phyloP scores from a whole-genome alignment of 1,284 basidiomycete species.

The Naganishia sp. region DNA sequence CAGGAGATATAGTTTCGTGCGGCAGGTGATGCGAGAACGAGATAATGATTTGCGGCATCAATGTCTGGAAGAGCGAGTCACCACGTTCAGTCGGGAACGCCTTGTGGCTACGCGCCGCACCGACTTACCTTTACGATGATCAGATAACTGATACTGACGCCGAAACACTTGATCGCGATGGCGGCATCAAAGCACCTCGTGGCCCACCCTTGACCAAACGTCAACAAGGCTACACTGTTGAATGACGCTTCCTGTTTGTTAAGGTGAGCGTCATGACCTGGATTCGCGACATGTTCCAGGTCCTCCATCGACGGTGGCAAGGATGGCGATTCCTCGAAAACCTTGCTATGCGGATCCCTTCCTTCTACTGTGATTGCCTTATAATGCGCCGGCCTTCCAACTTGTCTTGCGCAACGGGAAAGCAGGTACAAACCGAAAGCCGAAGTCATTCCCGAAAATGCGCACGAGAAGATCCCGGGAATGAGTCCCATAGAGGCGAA shows the following conservation, averaged over 20 bases:
- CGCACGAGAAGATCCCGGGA: constrained; percentile 82
- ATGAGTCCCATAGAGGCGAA: constrained; percentile 82
- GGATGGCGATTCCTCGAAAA: constrained; percentile 1
- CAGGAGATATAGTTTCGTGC: constrained; percentile 58
- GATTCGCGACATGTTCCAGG: constrained; percentile 2
- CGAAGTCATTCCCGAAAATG: constrained; percentile 78
- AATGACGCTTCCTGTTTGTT: constrained; percentile 71
- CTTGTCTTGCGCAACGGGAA: constrained; percentile 77
- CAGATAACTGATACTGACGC: constrained; percentile 92
- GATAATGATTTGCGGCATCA: constrained; percentile 90
- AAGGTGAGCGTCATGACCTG: constrained; percentile 9
- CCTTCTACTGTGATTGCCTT: constrained; percentile 26
- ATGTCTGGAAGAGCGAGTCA: constrained; percentile 46
- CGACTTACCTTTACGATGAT: constrained; percentile 83
- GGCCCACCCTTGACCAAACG: constrained; percentile 62
- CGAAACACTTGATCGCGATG: constrained; percentile 95
- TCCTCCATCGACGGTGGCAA: constrained; percentile 10
- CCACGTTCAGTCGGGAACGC: neutral
- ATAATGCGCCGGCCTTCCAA: constrained; percentile 50
- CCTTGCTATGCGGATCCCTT: constrained; percentile 12
- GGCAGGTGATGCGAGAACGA: constrained; percentile 74
- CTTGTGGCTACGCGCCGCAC: neutral
- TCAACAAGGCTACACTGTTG: constrained; percentile 79
- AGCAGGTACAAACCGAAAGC: constrained; percentile 88
- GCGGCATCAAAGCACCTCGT: constrained; percentile 60